Evolutionary conservation across 2,329 filamentous ascomycete species (phyloP), one percentile per base, ranked within the genome.

Genomic region (Paraconiothyrium brasiliense): DNA sequence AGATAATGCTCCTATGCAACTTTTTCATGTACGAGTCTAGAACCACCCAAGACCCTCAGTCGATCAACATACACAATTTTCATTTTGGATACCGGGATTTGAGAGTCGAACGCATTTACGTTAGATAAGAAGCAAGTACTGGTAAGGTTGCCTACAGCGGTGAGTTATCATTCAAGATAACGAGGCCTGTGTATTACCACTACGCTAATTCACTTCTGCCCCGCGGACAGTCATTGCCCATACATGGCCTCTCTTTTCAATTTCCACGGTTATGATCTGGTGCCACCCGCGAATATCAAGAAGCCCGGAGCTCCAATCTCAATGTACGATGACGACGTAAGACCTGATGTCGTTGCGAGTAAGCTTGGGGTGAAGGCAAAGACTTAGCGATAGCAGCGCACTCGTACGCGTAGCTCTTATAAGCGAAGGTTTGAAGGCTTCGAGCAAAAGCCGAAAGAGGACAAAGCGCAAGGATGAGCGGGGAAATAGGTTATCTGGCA

Each of bases 331-430:
- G 78, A 80, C 61, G 76, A 74, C 0, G 65, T 66, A 14, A 64
- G 68, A 46, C 74, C 80, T 27, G 69, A 65, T 24, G 54, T 58
- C 8, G 69, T 59, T 13, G 65, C 69, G 13, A 49, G 54, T 14
- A 65, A 66, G 20, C 56, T 78, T 3, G 68, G 34, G 71, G 75
- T 4, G 64, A 75, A 49, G 78, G 72, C 16, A 76, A 77, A 57
- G 73, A 80, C 22, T 65, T 81, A 20, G 64, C 80, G 4, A 43
- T 81, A 11, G 59, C 79, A 6, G 72, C 71, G 52, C 79, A 81
- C 61, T 80, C 77, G 7, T 80, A 80, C 62, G 72, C 22, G 79
- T 76, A 1, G 54, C 77, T 43, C 70, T 72, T 0, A 69, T 68
- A 6, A 74, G 68, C 9, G 65, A 79, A 50, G 65, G 62, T 35